Percentiles rank a stretch among this genome's conserved stretches.
Conservation (phyloP, 2,329 filamentous ascomycete genomes). For the Aspergillus sp. region DNA sequence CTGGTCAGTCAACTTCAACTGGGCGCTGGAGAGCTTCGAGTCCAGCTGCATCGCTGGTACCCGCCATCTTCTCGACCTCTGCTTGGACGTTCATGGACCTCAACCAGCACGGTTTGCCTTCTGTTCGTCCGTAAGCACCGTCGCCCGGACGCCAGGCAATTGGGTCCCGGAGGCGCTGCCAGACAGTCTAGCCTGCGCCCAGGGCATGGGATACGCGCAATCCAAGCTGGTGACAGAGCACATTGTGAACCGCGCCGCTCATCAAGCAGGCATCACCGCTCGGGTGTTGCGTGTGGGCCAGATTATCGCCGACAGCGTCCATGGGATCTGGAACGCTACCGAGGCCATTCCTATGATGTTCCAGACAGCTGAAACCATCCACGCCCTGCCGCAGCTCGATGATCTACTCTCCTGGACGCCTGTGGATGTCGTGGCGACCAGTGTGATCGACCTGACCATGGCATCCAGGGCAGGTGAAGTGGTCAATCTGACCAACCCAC, state of each 20-base stretch:
- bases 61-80: constrained; percentile 45
- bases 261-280: constrained; percentile 16
- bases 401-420: constrained; percentile 49
- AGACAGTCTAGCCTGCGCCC: constrained; percentile 34
- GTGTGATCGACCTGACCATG: constrained; percentile 32
- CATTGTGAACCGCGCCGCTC: constrained; percentile 25
- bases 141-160: constrained; percentile 29
- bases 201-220: constrained; percentile 43
- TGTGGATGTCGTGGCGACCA: constrained; percentile 44
- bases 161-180: constrained; percentile 39
- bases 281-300: constrained; percentile 36
- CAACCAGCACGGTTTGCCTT: constrained; percentile 30
- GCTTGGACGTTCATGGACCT: constrained; percentile 28
- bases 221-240: constrained; percentile 40
- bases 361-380: constrained; percentile 47
- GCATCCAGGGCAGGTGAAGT: constrained; percentile 17
- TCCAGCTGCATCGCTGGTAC: constrained; percentile 52
- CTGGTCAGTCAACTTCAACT: constrained; percentile 67
- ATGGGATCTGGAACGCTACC: constrained; percentile 20
- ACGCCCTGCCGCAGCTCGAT: constrained; percentile 48
- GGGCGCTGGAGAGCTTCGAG: constrained; percentile 58
- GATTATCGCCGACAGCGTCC: constrained; percentile 31
- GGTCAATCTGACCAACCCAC: constrained; percentile 55
- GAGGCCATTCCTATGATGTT: constrained; percentile 55
- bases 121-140: constrained; percentile 52